phyloP scores from a whole-genome alignment of 1,139 yeast species.

The Yamadazyma mexicana region DNA sequence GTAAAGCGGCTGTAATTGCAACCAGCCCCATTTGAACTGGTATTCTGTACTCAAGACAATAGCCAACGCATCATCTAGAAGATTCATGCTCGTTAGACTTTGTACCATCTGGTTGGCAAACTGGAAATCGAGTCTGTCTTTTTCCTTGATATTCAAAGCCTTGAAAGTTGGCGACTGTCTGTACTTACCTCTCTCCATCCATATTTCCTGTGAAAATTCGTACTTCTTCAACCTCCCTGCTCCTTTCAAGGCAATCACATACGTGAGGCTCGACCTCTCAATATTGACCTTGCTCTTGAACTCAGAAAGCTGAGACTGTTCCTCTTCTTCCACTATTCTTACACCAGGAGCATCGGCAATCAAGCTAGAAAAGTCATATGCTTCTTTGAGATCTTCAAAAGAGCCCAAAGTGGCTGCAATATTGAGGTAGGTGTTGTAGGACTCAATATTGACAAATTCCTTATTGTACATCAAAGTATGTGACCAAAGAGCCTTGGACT shows the following conservation, averaged over 20 bases:
- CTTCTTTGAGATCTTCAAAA: conserved; percentile 48
- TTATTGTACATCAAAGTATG: conserved; percentile 48
- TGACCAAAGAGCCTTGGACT: conserved; percentile 77
- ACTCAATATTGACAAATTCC: conserved; percentile 37
- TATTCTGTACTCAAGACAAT: conserved; percentile 65
- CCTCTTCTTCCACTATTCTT: conserved; percentile 11
- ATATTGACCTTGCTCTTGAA: conserved; percentile 19
- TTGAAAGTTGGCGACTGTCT: conserved; percentile 57
- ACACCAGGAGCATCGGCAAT: conserved; percentile 23
- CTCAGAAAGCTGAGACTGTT: conserved; percentile 5
- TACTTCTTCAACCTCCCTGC: conserved; percentile 56
- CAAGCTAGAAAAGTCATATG: conserved; percentile 32
- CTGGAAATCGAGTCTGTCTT: conserved; percentile 57
- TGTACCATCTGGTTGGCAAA: conserved; percentile 69
- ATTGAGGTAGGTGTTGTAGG: conserved; percentile 53
- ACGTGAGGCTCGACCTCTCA: conserved; percentile 53
- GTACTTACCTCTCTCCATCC: conserved; percentile 78
- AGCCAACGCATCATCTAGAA: conserved; percentile 68
- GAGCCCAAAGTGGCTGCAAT: conserved; percentile 51
- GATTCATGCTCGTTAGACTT: conserved; percentile 50
- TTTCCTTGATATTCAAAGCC: conserved; percentile 32
- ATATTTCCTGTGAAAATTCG: conserved; percentile 60
- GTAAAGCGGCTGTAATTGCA: conserved; percentile 50
- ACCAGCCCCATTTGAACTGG: conserved; percentile 73
- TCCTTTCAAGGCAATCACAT: conserved; percentile 65